These are phyloP conservation scores for Mercurialis annua DNA, from an alignment of 345 rosid genomes.

Conservation along the genomic window DNA sequence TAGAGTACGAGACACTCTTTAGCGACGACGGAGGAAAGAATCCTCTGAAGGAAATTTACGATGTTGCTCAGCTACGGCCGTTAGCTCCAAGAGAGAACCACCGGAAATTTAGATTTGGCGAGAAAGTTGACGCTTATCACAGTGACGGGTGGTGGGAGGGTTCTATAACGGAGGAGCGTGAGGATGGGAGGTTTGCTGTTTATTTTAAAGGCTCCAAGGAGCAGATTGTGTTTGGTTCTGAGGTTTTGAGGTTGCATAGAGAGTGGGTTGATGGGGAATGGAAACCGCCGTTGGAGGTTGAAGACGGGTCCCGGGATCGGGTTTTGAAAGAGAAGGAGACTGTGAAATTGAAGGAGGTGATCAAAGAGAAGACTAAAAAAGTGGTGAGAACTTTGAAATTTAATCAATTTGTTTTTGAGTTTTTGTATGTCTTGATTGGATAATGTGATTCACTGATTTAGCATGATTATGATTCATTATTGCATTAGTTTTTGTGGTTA, in stretches of 20 bases:
- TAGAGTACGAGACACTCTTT: slow-evolving; percentile 50
- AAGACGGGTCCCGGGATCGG: too few species aligned
- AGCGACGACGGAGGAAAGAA: slow-evolving; percentile 43
- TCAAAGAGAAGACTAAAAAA: not conserved
- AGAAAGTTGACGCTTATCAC: slow-evolving; percentile 63
- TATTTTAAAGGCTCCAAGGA: slow-evolving; percentile 56
- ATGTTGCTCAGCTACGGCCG: slow-evolving; percentile 43
- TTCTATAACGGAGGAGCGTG: slow-evolving; percentile 44
- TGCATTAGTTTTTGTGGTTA: slow-evolving; percentile 1
- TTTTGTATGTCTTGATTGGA: not conserved
- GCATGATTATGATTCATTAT: not conserved
- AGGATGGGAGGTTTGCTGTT: slow-evolving; percentile 51
- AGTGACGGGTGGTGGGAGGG: slow-evolving; percentile 98
- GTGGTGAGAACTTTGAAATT: not conserved
- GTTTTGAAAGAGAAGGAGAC: slow-evolving; percentile 6
- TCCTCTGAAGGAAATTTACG: slow-evolving; percentile 41
- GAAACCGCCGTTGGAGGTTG: slow-evolving; percentile 58
- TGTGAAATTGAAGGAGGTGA: slow-evolving; percentile 3
- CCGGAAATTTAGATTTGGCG: slow-evolving; percentile 41
- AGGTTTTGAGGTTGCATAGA: slow-evolving; percentile 58
- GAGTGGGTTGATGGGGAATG: slow-evolving; percentile 67
- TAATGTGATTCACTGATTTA: not conserved
- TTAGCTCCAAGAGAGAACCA: slow-evolving; percentile 51
- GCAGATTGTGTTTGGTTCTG: slow-evolving; percentile 44
- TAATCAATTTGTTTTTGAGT: not conserved